These are phyloP conservation scores for Rugonectria rugulosa DNA, from an alignment of 2,329 filamentous ascomycete genomes.

Conservation along the genomic window DNA sequence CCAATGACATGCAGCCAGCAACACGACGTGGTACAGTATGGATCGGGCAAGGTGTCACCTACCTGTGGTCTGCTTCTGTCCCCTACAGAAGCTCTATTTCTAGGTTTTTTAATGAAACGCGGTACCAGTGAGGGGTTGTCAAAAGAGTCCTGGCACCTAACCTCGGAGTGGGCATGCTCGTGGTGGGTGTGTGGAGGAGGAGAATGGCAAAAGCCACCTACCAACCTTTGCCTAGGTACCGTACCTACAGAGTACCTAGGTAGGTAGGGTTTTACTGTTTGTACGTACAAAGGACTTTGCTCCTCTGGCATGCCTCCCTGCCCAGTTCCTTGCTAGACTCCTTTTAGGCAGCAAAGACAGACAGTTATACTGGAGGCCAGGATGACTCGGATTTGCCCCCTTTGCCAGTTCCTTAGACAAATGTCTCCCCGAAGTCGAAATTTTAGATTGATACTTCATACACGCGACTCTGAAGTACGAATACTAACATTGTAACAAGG, in stretches of 20 bases:
- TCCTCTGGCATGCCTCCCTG: too few species aligned
- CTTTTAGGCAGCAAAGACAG: too few species aligned
- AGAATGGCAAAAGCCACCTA: background rate
- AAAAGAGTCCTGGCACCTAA: background rate
- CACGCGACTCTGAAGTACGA: too few species aligned
- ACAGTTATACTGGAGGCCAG: too few species aligned
- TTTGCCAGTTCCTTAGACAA: background rate
- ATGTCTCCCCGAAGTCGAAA: too few species aligned
- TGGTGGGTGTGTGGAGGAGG: slow-evolving; percentile 15
- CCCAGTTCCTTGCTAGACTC: too few species aligned
- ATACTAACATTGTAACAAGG: background rate
- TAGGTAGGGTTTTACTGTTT: too few species aligned
- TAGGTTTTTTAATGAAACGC: slow-evolving; percentile 13
- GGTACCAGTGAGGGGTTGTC: slow-evolving; percentile 12
- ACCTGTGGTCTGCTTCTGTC: slow-evolving; percentile 3
- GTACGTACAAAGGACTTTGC: too few species aligned
- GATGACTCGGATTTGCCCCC: too few species aligned
- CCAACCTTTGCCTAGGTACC: background rate
- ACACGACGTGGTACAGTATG: slow-evolving; percentile 2
- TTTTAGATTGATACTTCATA: too few species aligned
- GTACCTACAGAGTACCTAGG: background rate
- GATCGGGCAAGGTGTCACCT: background rate
- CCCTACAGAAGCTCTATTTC: slow-evolving; percentile 2
- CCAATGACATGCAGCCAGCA: slow-evolving; percentile 18
- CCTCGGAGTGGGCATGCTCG: slow-evolving; percentile 6